Conservation (phyloP, 768 basidiomycete species). For the Suillus cothurnatus region DNA sequence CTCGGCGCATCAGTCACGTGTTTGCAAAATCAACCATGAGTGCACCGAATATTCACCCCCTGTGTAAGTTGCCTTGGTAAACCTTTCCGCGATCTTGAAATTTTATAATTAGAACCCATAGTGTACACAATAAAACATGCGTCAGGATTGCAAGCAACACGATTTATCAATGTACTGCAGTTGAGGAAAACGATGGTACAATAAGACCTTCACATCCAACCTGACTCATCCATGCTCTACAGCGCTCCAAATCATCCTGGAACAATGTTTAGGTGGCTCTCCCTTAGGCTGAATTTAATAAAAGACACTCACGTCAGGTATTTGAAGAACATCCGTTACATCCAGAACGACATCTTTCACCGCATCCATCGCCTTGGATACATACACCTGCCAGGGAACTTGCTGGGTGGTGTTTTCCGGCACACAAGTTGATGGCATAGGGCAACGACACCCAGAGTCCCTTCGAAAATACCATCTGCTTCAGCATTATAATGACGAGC, state of each 20-base stretch:
- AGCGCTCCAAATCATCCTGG: slow-evolving; percentile 29
- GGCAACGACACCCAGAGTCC: background rate
- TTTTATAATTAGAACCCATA: slow-evolving; percentile 20
- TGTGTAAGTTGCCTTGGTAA: background rate
- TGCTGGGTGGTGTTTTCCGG: slow-evolving; percentile 1
- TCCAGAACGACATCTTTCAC: slow-evolving; percentile 24
- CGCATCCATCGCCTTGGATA: slow-evolving; percentile 13
- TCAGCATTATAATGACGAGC: slow-evolving; percentile 38
- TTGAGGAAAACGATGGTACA: background rate
- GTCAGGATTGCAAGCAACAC: background rate
- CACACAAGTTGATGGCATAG: background rate
- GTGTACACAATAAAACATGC: background rate
- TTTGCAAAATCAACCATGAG: background rate
- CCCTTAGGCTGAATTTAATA: background rate
- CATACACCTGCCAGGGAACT: slow-evolving; percentile 16
- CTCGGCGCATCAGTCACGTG: background rate
- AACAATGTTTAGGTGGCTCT: background rate
- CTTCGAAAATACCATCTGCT: slow-evolving; percentile 13
- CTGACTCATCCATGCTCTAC: slow-evolving; percentile 23
- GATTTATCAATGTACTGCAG: background rate
- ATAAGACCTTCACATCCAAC: slow-evolving; percentile 12
- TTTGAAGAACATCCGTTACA: slow-evolving; percentile 26
- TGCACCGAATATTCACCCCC: background rate
- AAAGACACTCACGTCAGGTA: slow-evolving; percentile 19
- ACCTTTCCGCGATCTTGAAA: slow-evolving; percentile 1